phyloP scores from a whole-genome alignment of 2,329 filamentous ascomycete species.

The Fusarium sp. region DNA sequence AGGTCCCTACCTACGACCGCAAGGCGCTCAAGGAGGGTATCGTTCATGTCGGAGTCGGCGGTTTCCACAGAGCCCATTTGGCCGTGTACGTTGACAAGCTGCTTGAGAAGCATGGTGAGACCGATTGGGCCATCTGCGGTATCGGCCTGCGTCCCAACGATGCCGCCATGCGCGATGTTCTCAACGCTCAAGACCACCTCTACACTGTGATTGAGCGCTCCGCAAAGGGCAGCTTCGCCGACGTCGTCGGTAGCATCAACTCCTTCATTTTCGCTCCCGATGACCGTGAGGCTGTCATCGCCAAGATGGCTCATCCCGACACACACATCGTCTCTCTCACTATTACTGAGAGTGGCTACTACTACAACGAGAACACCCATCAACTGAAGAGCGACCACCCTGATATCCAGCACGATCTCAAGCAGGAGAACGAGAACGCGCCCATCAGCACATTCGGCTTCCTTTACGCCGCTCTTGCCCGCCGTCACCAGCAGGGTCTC shows the following conservation, averaged over 20 bases:
- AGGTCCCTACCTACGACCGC: slow-evolving; percentile 58
- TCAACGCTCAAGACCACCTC: slow-evolving; percentile 60
- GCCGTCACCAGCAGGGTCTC: slow-evolving; percentile 58
- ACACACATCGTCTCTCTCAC: slow-evolving; percentile 66
- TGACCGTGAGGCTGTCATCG: slow-evolving; percentile 62
- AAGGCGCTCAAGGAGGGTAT: slow-evolving; percentile 62
- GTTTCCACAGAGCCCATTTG: slow-evolving; percentile 65
- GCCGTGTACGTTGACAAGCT: slow-evolving; percentile 63
- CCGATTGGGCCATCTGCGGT: slow-evolving; percentile 63
- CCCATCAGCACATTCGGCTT: slow-evolving; percentile 64
- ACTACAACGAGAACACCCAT: slow-evolving; percentile 69
- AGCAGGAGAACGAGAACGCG: slow-evolving; percentile 55
- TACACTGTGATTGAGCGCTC: slow-evolving; percentile 67
- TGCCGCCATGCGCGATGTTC: slow-evolving; percentile 61
- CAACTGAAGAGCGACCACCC: slow-evolving; percentile 60
- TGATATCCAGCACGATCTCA: slow-evolving; percentile 62
- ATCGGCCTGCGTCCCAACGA: slow-evolving; percentile 64
- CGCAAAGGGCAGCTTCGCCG: slow-evolving; percentile 59
- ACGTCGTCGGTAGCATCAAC: slow-evolving; percentile 64
- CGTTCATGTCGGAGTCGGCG: slow-evolving; percentile 65
- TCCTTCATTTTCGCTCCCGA: slow-evolving; percentile 64
- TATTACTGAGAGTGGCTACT: slow-evolving; percentile 68
- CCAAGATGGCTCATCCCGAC: slow-evolving; percentile 66
- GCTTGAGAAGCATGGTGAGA: slow-evolving; percentile 58
- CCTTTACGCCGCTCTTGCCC: slow-evolving; percentile 62